Base-by-base conservation (phyloP, 768 basidiomycete species). In the Scleroderma bovista region DNA sequence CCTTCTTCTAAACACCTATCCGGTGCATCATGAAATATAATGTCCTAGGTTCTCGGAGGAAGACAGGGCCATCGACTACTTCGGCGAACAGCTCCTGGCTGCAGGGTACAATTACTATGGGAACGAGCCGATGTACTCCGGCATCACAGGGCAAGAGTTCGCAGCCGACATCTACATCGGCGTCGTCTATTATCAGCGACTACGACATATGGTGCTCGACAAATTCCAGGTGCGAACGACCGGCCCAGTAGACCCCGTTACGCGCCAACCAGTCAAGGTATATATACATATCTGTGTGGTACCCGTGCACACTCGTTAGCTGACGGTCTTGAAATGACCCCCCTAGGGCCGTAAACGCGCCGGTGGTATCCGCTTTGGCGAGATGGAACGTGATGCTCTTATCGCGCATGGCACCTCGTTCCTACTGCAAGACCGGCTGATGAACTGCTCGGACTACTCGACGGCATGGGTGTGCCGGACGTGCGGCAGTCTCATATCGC, bases 401-500 rank as follows among this genome's bases (percentile, higher is more conserved):
- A 94, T 99, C 58, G 96, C 96, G 3, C 96, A 99, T 68, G 96
- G 96, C 40, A 96, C 96, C 13, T 93, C 94, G 2, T 99, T 96
- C 84, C 77, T 99, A 36, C 81, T 99, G 20, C 96, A 99, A 75
- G 96, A 99, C 71, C 79, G 96, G 50, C 72, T 99, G 64, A 98
- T 99, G 96, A 99, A 99, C 71, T 99, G 96, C 65, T 98, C 95
- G 23, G 96, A 99, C 70, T 99, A 98, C 69, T 97, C 96, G 23
- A 98, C 93, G 0, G 91, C 96, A 3, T 99, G 96, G 96, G 94
- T 98, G 11, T 99, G 96, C 69, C 80, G 96, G 47, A 88, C 85
- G 2, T 99, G 96, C 64, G 96, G 96, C 16, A 93, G 90, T 63
- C 76, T 99, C 47, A 90, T 98, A 59, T 93, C 94, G 9, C 76